Percentiles rank a stretch among this genome's conserved stretches.
Conservation (phyloP, 2,329 filamentous ascomycete species). For the Aspergillus costaricaensis region DNA sequence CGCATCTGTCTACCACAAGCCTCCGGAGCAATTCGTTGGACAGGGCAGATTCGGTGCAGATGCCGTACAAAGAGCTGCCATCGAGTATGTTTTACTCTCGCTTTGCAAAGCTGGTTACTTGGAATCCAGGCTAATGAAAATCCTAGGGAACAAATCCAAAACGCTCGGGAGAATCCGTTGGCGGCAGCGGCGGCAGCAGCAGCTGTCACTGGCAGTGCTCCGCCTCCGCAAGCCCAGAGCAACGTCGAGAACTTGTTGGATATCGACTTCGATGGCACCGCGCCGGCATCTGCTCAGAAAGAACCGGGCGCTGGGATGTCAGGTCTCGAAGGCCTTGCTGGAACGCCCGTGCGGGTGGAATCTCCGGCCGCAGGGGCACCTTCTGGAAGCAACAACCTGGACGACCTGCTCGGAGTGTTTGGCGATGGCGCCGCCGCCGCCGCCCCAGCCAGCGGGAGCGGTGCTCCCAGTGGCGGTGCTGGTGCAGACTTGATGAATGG, state of each 20-base stretch:
- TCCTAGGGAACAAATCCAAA: constrained; percentile 76
- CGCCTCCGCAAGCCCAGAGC: constrained; percentile 58
- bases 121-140: constrained; percentile 20
- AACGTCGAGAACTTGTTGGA: constrained; percentile 95
- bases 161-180: constrained; percentile 90
- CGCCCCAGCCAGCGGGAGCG: constrained; percentile 35
- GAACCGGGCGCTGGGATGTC: constrained; percentile 65
- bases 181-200: constrained; percentile 76
- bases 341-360: constrained; percentile 55
- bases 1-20: constrained; percentile 97
- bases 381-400: constrained; percentile 63
- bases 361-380: constrained; percentile 45
- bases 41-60: constrained; percentile 92
- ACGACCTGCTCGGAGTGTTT: constrained; percentile 77
- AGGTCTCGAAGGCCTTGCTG: constrained; percentile 59
- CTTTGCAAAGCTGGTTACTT: not conserved
- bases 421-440: constrained; percentile 49
- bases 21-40: constrained; percentile 95
- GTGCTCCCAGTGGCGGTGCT: constrained; percentile 30
- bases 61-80: constrained; percentile 90
- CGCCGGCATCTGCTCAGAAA: constrained; percentile 80
- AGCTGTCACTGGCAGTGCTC: constrained; percentile 58
- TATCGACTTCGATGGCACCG: constrained; percentile 92
- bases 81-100: constrained; percentile 62
- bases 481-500: constrained; percentile 71